Percentiles rank a stretch among this genome's conserved stretches.
Conservation (phyloP, 148 eudicot species). For the Cornus controversa region DNA sequence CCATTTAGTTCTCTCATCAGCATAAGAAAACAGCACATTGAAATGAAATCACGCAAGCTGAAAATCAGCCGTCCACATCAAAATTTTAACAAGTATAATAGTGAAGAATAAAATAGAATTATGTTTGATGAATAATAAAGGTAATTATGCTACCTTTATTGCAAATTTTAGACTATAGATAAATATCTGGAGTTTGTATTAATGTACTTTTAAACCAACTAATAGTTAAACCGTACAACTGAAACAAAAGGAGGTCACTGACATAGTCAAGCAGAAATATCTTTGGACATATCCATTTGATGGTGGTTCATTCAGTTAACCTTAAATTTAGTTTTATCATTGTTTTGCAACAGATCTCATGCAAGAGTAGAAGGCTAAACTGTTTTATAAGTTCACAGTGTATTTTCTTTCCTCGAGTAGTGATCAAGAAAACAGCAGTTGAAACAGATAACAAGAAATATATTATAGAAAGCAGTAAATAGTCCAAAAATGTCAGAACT, state of each 20-base stretch:
- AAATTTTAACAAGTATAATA: too few relatives aligned
- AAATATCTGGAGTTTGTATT: not conserved
- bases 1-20: too few relatives aligned
- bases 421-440: not conserved
- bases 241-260: not conserved
- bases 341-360: not conserved
- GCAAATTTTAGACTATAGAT: not conserved
- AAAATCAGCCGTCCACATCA: too few relatives aligned
- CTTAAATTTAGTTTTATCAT: not conserved
- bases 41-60: too few relatives aligned
- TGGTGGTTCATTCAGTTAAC: constrained; percentile 2
- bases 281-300: not conserved
- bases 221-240: not conserved
- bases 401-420: not conserved
- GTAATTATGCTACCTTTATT: not conserved
- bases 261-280: not conserved
- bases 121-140: not conserved
- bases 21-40: too few relatives aligned
- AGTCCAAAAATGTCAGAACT: not conserved
- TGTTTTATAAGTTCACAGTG: not conserved
- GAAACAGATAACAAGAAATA: not conserved
- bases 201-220: not conserved
- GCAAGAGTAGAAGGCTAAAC: constrained; percentile 4
- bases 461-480: not conserved
- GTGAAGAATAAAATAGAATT: too few relatives aligned